These are phyloP conservation scores for Apophysomyces variabilis DNA, from an alignment of 371 early-diverging fungal genomes.

Conservation along the genomic window DNA sequence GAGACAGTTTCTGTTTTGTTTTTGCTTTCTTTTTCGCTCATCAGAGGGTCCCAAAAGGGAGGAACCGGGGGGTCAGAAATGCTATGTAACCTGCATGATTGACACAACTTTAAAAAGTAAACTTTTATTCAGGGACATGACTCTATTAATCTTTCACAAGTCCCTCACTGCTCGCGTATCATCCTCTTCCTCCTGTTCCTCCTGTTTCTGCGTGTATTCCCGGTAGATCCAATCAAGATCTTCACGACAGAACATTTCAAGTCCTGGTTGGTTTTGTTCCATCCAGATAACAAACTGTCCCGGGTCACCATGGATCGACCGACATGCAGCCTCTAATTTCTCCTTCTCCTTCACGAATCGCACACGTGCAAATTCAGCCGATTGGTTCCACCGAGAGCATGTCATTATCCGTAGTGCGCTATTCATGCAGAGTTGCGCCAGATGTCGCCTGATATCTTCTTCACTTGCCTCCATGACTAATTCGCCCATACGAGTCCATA, in stretches of 20 bases:
- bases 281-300: slow-evolving; percentile 39
- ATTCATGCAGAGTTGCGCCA: slow-evolving; percentile 40
- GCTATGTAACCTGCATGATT: slow-evolving; percentile 1
- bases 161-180: neutral
- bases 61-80: neutral
- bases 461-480: neutral
- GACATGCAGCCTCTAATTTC: slow-evolving; percentile 13
- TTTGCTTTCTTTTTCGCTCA: neutral
- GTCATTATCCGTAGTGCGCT: slow-evolving; percentile 46
- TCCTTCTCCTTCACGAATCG: slow-evolving; percentile 38
- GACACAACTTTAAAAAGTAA: slow-evolving; percentile 4
- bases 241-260: slow-evolving; percentile 32
- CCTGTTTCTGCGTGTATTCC: slow-evolving; percentile 22
- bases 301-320: slow-evolving; percentile 30
- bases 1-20: neutral
- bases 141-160: neutral
- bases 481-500: slow-evolving; percentile 34
- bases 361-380: slow-evolving; percentile 31
- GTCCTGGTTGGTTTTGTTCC: slow-evolving; percentile 18
- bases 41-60: neutral
- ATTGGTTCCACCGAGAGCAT: slow-evolving; percentile 35
- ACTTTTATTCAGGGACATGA: neutral
- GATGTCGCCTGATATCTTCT: slow-evolving; percentile 29
- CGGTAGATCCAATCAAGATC: slow-evolving; percentile 41
- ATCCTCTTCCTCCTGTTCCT: slow-evolving; percentile 3